Base-by-base conservation (phyloP, 345 rosid genomes). In the Ailanthus altissimus region DNA sequence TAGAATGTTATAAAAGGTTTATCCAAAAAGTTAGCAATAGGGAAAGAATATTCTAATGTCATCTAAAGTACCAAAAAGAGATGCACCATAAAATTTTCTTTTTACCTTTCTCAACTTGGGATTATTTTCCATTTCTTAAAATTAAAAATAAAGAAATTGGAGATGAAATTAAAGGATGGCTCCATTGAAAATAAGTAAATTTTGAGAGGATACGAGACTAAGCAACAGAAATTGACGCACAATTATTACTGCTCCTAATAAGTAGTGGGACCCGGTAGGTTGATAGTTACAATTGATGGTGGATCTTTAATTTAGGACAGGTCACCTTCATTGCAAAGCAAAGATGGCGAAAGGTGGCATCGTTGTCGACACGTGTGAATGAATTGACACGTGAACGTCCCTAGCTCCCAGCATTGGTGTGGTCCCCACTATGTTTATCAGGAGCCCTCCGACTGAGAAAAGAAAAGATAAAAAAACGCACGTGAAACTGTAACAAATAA, bases 321-420 rank as follows among this genome's bases (percentile, higher is more conserved):
- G 82, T 75, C 82, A 50, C 54, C 26, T n/a, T 78, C 79, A 18
- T n/a, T 16, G 20, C 18, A 72, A 12, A 10, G 8, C 67, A 43
- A 12, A 21, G 56, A 47, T 15, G 8, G 11, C 0, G 40, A 32
- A 61, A 78, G 67, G 65, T 50, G 0, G 58, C 16, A 50, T 64
- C 73, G 61, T 49, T 65, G 21, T 80, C 79, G 72, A 78, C 78
- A 71, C 80, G 80, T 83, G 80, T 61, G 64, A 82, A 25, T 53
- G 21, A 56, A 61, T 57, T 77, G 79, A 77, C 79, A 63, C 76
- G 75, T 67, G 66, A 81, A 81, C 58, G 36, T 70, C 81, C 47
- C 58, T 2, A 11, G 4, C 3, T 1, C 15, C 23, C 59, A 54
- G 25, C 77, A 38, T 18, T 0, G n/a, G n/a, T 12, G 74, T 66